Conservation (phyloP, 2,329 filamentous ascomycete species). For the Stylonectria norvegica region DNA sequence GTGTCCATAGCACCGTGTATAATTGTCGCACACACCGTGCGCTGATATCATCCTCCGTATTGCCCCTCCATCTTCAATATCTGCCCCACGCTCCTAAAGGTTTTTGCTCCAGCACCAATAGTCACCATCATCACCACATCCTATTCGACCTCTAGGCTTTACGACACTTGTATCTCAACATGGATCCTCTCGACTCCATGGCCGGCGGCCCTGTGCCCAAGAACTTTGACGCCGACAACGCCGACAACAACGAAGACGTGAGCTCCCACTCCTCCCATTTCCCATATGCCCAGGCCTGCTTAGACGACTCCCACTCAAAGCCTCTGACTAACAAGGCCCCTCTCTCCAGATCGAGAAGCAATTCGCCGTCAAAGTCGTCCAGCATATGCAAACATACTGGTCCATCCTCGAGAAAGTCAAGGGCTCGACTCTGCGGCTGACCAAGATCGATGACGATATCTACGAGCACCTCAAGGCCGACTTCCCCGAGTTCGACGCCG, state of each 20-base stretch:
- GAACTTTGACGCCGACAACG: conserved; percentile 57
- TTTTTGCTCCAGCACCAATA: conserved; percentile 18
- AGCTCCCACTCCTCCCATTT: conserved; percentile 29
- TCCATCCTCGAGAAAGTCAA: conserved; percentile 85
- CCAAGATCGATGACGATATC: conserved; percentile 94
- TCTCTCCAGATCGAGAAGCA: conserved; percentile 86
- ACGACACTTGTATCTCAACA: conserved; percentile 15
- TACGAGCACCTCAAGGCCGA: conserved; percentile 80
- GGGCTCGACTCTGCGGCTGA: conserved; percentile 85
- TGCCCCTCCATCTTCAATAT: conserved; percentile 27
- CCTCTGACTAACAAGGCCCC: conserved; percentile 6
- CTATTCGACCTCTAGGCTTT: conserved; percentile 1
- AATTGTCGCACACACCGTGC: conserved; percentile 23
- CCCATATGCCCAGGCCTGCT: not conserved
- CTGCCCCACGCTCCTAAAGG: conserved; percentile 29
- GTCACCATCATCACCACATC: conserved; percentile 10
- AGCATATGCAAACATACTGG: conserved; percentile 98
- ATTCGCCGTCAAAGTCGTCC: conserved; percentile 95
- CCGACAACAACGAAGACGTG: conserved; percentile 54
- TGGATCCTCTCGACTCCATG: conserved; percentile 42
- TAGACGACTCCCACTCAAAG: too few species aligned
- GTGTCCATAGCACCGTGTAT: conserved; percentile 9
- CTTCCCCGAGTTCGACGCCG: conserved; percentile 90
- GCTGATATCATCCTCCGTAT: conserved; percentile 28
- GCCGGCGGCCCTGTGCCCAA: conserved; percentile 42